These are phyloP conservation scores for Sporothrix luriei DNA, from an alignment of 2,329 filamentous ascomycete genomes.

Conservation along the genomic window DNA sequence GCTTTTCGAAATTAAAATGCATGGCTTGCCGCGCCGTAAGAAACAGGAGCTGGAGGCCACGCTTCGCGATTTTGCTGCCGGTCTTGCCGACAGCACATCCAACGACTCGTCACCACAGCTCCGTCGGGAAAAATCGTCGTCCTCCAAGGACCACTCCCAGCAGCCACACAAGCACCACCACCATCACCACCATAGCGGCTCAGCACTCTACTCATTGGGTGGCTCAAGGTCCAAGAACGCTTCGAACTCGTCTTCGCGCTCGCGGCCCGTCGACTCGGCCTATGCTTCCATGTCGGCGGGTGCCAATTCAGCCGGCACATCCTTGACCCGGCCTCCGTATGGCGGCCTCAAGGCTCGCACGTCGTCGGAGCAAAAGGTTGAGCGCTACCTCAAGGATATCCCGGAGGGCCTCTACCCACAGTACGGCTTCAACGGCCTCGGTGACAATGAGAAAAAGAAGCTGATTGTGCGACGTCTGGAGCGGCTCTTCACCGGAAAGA, in stretches of 20 bases:
- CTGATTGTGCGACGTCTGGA: conserved; percentile 75
- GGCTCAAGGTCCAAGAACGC: conserved; percentile 55
- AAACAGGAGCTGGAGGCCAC: conserved; percentile 75
- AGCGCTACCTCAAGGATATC: conserved; percentile 72
- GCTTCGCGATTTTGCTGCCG: conserved; percentile 69
- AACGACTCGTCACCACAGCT: conserved; percentile 47
- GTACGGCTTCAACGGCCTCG: conserved; percentile 56
- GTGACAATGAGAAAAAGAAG: conserved; percentile 74
- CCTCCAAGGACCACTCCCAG: conserved; percentile 39
- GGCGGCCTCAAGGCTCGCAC: conserved; percentile 46
- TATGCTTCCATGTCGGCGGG: conserved; percentile 68
- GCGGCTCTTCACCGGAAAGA: conserved; percentile 78
- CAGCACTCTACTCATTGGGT: conserved; percentile 46
- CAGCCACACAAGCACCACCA: conserved; percentile 39
- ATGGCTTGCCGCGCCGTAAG: conserved; percentile 70
- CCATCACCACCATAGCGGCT: conserved; percentile 16
- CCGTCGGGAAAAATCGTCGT: conserved; percentile 47
- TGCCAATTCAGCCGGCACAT: conserved; percentile 49
- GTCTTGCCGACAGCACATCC: conserved; percentile 54
- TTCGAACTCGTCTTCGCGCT: conserved; percentile 57
- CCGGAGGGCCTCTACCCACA: conserved; percentile 68
- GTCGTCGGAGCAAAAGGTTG: conserved; percentile 62
- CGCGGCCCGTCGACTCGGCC: conserved; percentile 61
- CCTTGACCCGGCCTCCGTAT: conserved; percentile 45
- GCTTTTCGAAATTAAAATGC: conserved; percentile 79